Evolutionary conservation across 2,329 filamentous ascomycete species (phyloP).

Genomic region (Simplicillium sp.): DNA sequence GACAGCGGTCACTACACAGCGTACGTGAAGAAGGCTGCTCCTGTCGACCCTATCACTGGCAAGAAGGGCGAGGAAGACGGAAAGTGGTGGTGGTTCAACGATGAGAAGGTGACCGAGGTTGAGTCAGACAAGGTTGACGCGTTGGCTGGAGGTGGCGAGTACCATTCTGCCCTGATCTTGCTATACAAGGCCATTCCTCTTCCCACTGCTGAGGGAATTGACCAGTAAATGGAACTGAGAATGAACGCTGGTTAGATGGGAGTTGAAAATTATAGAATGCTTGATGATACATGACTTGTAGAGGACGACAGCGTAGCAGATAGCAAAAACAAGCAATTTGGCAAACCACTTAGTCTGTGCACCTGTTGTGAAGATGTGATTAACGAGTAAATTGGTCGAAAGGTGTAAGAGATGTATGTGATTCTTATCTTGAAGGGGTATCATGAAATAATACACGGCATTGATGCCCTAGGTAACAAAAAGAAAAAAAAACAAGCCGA

Average conservation of each 20-base stretch:
- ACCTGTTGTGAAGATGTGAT: too few relatives aligned
- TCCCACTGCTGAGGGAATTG: slow-evolving; percentile 43
- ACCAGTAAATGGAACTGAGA: slow-evolving; percentile 12
- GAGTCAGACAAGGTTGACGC: slow-evolving; percentile 83
- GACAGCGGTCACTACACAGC: slow-evolving; percentile 98
- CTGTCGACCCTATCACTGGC: slow-evolving; percentile 64
- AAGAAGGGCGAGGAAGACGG: slow-evolving; percentile 75
- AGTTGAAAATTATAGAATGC: too few relatives aligned
- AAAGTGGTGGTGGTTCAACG: slow-evolving; percentile 99
- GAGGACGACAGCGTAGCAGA: too few relatives aligned
- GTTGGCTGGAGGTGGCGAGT: slow-evolving; percentile 81
- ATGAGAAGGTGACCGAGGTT: slow-evolving; percentile 93
- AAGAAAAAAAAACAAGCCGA: too few relatives aligned
- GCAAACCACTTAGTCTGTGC: too few relatives aligned
- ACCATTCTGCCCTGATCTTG: slow-evolving; percentile 72
- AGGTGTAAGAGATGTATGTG: background rate
- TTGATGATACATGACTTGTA: too few relatives aligned
- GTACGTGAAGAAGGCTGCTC: slow-evolving; percentile 85
- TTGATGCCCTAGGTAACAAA: too few relatives aligned
- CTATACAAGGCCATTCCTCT: slow-evolving; percentile 69
- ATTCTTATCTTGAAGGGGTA: slow-evolving; percentile 2
- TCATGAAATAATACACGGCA: slow-evolving; percentile 2
- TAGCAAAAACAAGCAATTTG: too few relatives aligned
- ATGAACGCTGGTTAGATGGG: too few relatives aligned
- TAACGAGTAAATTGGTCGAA: too few relatives aligned